Conservation (phyloP, 768 basidiomycete genomes). For the Lentinula boryana region DNA sequence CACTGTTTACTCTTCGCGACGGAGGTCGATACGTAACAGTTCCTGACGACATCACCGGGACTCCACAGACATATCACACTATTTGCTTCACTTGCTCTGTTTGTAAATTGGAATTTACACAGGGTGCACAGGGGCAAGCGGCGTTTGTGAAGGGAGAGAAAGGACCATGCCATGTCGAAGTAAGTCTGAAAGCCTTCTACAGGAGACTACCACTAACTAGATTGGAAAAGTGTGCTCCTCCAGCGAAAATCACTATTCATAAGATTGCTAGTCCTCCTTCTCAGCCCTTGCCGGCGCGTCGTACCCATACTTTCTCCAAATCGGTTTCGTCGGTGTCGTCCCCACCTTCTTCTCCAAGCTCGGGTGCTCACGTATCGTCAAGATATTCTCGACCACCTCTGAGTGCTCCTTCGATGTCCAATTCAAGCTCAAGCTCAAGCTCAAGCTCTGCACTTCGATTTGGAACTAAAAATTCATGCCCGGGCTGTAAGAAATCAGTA, state of each 20-base stretch:
- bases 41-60: constrained; percentile 43
- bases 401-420: constrained; percentile 29
- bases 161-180: constrained; percentile 68
- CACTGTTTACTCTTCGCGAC: constrained; percentile 51
- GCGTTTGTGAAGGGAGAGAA: constrained; percentile 62
- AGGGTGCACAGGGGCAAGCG: constrained; percentile 54
- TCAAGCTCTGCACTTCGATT: constrained; percentile 40
- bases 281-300: background rate
- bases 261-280: constrained; percentile 15
- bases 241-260: constrained; percentile 33
- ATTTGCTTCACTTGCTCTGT: constrained; percentile 71
- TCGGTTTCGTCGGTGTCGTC: constrained; percentile 8
- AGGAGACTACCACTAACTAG: background rate
- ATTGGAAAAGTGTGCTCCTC: constrained; percentile 36
- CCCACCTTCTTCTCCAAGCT: constrained; percentile 12
- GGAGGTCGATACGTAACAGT: constrained; percentile 69
- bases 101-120: constrained; percentile 61
- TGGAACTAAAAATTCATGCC: constrained; percentile 57
- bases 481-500: constrained; percentile 68
- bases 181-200: constrained; percentile 13
- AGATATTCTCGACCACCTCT: constrained; percentile 34
- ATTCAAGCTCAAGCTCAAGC: background rate
- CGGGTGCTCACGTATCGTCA: constrained; percentile 22
- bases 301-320: constrained; percentile 1
- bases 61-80: constrained; percentile 62